Base-by-base conservation (phyloP, 495 filamentous ascomycete genomes). In the Aspergillus diversus region DNA sequence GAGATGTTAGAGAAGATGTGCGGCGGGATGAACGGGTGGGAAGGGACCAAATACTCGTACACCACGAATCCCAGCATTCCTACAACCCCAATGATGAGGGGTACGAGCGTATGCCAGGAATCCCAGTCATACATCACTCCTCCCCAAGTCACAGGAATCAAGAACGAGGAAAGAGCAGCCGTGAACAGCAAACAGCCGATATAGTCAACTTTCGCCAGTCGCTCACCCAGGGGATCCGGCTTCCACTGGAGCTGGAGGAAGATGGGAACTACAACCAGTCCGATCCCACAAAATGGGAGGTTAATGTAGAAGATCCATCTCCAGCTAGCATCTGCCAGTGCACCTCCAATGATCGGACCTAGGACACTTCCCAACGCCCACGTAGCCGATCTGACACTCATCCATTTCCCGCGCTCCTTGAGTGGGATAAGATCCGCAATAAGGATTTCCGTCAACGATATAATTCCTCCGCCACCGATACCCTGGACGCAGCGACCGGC, bases 251-350 rank as follows among this genome's bases (percentile, higher is more conserved):
- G 71, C 63, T 8, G 55, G 32, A 65, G 84, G 35, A 87, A 76
- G 58, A 83, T 61, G 53, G 85, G 73, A 31, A 87, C 7, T 53
- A 83, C 82, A 32, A 81, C 71, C 0, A 83, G 79, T 0, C 77
- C 71, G 12, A 80, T 57, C 1, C 68, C 86, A 33, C 78, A 77
- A 8, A 89, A 71, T 15, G 80, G 70, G 7, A 90, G 72, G 67
- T 90, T 91, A 68, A 91, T 82, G 73, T 86, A 90, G 69, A 90
- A 90, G 53, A 86, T 82, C 87, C 85, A 87, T 21, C 84, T 51
- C 84, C 61, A 54, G 8, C 27, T 7, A 27, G 13, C 33, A 0
- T 63, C 15, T 7, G 49, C 12, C 6, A 61, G 16, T 12, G 27
- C 57, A 1, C 73, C 77, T 2, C 76, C 76, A 1, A 81, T 7